Evolutionary conservation across 2,329 filamentous ascomycete genomes (phyloP), one percentile per base, ranked within the genome.

Genomic region (Alternaria ethzedia): DNA sequence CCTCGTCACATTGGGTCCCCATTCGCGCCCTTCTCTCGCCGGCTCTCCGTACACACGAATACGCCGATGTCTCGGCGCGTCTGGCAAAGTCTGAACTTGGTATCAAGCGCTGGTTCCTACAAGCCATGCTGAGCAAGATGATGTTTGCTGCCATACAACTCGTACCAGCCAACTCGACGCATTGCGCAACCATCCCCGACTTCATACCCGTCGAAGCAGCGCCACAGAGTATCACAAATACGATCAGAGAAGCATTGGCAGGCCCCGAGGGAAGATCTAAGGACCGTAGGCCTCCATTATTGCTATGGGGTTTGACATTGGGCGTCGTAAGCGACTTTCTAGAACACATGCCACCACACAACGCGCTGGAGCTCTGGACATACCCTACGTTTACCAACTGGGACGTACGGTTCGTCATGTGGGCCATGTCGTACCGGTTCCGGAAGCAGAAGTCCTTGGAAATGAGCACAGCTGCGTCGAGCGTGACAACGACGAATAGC

Each of bases 301-400:
- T 91, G 11, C 85, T 91, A 1, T 92, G 90, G 90, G 90, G 90
- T 0, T 76, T 92, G 32, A 91, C 90, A 0, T 81, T 91, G 2
- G 89, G 89, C 6, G 86, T 92, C 30, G 78, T 91, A 43, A 87
- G 87, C 15, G 90, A 92, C 76, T 88, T 91, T 66, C 82, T 91
- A 23, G 88, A 91, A 66, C 84, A 90, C 71, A 79, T 91, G 5
- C 89, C 89, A n/a, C 88, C 89, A 2, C 82, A 87, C 66, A 87
- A 86, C 57, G 86, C 88, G 2, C 83, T 91, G 5, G 80, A 86
- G 32, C 76, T 90, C 25, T 91, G 89, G 89, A 86, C 85, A 28
- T 91, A 90, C 71, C 90, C 90, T 0, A 91, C 88, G 1, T 91
- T 91, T 72, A 90, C 89, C 0, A 83, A 86, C 2, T 83, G 83